Evolutionary conservation across 768 basidiomycete genomes (phyloP), one percentile per base, ranked within the genome.

Genomic region (Cystofilobasidium bisporidii): DNA sequence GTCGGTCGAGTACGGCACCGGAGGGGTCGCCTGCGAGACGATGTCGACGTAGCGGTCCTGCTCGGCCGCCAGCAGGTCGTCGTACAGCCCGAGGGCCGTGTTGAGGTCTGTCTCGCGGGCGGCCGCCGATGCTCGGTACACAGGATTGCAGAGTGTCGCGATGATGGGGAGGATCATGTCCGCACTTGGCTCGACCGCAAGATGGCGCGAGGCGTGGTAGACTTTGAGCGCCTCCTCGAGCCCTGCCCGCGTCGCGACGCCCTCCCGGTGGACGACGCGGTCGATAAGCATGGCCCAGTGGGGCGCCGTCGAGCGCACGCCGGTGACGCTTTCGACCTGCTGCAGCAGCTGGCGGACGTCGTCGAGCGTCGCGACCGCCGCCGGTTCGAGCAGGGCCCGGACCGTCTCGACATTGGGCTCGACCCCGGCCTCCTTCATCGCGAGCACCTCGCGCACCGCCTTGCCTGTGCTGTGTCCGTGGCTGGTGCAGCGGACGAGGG

Each of bases 81-180:
- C 38, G 61, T 68, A 68, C 22, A 68, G 50, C 41, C 45, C 22
- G 61, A 61, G 22, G 17, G 60, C 41, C 28, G 56, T 32, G 48
- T 65, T 50, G 28, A 56, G 43, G 9, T 59, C 53, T 11, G 20
- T 28, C 48, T 57, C 66, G 45, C 50, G 9, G 5, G 22, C 9
- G 9, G 4, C 9, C 10, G 24, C 10, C 24, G n/a, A 24, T 4
- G 50, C 22, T 9, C 2, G 24, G 24, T 26, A 30, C 6, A 10
- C 24, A 4, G 50, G 50, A 17, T 53, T 53, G 30, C 61, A 62
- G 50, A 53, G 61, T 12, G 53, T 41, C 36, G 45, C 41, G 36
- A 68, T 47, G 15, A 68, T 38, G 28, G 66, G 66, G 6, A 68
- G 56, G 26, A 61, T 53, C 61, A 47, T 57, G 53, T 68, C 66